Base-by-base conservation (phyloP, 2,329 filamentous ascomycete species). In the Neobulgaria alba region DNA sequence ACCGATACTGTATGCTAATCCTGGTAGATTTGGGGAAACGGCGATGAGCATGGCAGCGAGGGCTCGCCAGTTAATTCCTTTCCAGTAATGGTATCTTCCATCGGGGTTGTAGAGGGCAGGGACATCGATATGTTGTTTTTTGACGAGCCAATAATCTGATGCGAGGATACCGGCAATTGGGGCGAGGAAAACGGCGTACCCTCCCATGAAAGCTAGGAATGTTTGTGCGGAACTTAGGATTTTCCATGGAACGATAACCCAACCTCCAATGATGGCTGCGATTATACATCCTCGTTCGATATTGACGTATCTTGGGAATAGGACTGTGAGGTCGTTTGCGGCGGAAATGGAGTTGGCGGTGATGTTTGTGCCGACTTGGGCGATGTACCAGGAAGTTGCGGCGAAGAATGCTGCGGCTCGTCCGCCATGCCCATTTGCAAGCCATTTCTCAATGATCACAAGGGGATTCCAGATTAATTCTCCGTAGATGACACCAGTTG, bases 191-290 rank as follows among this genome's bases (percentile, higher is more conserved):
- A 80, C 67, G 1, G 72, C 71, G 56, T 81, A 78, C 0, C 77
- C 79, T 32, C 71, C 67, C 71, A 85, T 80, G 60, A 84, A 85
- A 32, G 72, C 69, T 3, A 81, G 60, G 49, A 82, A 75, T 1
- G 69, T 75, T 2, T 60, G 56, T 2, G 77, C 78, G 0, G 71
- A 77, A 23, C 59, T 65, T 14, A 82, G 63, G 42, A 82, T 82
- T 61, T 79, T 79, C 78, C 77, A 82, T 2, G 76, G 77, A 1
- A 78, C 74, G 21, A 81, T 65, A 2, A 68, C 67, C 75, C 75
- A 80, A 16, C 70, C 71, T 0, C 61, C 63, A 15, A 77, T 57
- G 3, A 78, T 37, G 1, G 72, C 71, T 4, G 71, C 69, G 32
- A 78, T 60, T 21, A 78, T 58, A 42, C 71, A 71, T 5, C 75